Percentiles rank a stretch among this genome's conserved stretches.
These are phyloP conservation scores for Aspergillus floridensis DNA, from an alignment of 2,329 filamentous ascomycete species.

Conservation along the genomic window DNA sequence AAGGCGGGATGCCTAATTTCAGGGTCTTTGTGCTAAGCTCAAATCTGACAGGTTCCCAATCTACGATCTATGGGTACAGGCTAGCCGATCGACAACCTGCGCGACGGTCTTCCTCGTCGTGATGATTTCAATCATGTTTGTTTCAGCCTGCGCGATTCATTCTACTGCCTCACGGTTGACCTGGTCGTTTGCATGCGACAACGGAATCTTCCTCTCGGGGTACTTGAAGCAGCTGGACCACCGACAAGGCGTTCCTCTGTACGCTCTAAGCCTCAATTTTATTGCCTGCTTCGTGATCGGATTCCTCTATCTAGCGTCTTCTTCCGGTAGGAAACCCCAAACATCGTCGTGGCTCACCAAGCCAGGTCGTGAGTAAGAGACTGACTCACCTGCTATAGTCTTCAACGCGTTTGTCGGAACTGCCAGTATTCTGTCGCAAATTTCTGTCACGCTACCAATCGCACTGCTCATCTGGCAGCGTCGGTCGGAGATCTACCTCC, in stretches of 20 bases:
- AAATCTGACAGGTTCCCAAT: conserved; percentile 17
- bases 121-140: conserved; percentile 9
- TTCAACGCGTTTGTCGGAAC: conserved; percentile 26
- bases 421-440: conserved; percentile 22
- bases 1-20: background rate
- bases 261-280: conserved; percentile 18
- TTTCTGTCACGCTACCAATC: conserved; percentile 22
- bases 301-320: conserved; percentile 23
- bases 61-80: conserved; percentile 24
- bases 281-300: conserved; percentile 18
- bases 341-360: too few species aligned
- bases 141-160: conserved; percentile 22
- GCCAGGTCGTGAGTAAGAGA: too few species aligned
- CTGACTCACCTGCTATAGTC: conserved; percentile 2
- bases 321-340: conserved; percentile 13
- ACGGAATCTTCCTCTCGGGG: conserved; percentile 29
- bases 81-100: conserved; percentile 21
- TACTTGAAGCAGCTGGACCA: conserved; percentile 10
- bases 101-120: conserved; percentile 16
- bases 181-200: conserved; percentile 34
- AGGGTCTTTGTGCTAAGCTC: too few species aligned
- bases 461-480: conserved; percentile 16
- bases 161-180: conserved; percentile 31
- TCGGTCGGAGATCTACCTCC: conserved; percentile 14
- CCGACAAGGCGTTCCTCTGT: conserved; percentile 13